A percentile compares a stretch with the other conserved stretches of the same genome.
These are phyloP conservation scores for Bidens hawaiensis DNA, from an alignment of 140 eudicot species.

Conservation along the genomic window DNA sequence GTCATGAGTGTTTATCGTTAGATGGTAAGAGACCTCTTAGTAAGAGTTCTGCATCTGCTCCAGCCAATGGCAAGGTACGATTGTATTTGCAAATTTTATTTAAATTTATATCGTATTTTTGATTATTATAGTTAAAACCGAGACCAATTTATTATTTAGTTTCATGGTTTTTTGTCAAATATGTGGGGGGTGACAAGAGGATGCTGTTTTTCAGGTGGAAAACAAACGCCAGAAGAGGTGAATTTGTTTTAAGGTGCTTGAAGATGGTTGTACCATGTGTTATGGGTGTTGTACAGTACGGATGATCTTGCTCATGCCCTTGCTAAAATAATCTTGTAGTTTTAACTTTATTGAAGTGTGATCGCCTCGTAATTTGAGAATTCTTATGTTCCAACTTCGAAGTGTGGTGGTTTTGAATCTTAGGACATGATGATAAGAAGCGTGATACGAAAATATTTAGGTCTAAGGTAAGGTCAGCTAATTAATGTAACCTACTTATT, in stretches of 20 bases:
- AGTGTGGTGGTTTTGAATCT: too few species aligned
- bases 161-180: neutral
- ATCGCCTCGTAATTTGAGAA: conserved; percentile 1
- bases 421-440: too few species aligned
- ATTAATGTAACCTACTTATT: too few species aligned
- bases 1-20: conserved; percentile 43
- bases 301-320: conserved; percentile 1
- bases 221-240: conserved; percentile 36
- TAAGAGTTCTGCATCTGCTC: conserved; percentile 23
- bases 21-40: conserved; percentile 35
- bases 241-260: neutral
- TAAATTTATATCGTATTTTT: neutral
- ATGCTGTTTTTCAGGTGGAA: conserved; percentile 23
- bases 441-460: too few species aligned
- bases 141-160: neutral
- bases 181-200: too few species aligned
- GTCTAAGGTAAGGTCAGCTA: too few species aligned
- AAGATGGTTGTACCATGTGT: conserved; percentile 9
- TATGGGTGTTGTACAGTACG: conserved; percentile 36
- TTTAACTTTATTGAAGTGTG: conserved; percentile 9
- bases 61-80: conserved; percentile 46
- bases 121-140: neutral
- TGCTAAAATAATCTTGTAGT: conserved; percentile 9
- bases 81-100: neutral
- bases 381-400: neutral